These are phyloP conservation scores for Pouteria glomerata DNA, from an alignment of 148 eudicot genomes.

Conservation along the genomic window DNA sequence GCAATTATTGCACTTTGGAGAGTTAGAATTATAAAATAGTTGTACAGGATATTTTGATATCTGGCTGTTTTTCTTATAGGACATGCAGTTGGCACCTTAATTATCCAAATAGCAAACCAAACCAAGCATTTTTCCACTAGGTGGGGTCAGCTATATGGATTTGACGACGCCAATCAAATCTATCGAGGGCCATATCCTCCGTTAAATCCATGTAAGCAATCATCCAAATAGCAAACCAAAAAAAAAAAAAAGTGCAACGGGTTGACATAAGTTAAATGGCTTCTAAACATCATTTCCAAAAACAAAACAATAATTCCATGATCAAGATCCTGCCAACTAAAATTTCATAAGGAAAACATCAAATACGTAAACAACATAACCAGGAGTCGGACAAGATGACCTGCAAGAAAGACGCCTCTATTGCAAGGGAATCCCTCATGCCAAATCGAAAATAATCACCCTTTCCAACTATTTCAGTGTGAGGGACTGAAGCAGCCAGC, in stretches of 20 bases:
- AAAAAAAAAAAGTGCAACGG: background rate
- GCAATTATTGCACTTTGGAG: background rate
- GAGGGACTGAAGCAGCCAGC: conserved; percentile 86
- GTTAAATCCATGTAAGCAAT: background rate
- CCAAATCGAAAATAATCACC: conserved; percentile 97
- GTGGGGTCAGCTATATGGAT: too few relatives aligned
- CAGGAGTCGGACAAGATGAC: conserved; percentile 25
- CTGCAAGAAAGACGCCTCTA: conserved; percentile 98
- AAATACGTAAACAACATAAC: background rate
- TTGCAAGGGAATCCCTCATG: conserved; percentile 97
- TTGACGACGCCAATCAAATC: too few relatives aligned
- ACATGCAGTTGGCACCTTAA: background rate
- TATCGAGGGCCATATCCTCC: too few relatives aligned
- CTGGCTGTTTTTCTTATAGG: too few relatives aligned
- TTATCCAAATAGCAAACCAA: background rate
- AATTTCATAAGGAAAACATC: background rate
- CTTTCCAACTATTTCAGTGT: conserved; percentile 79
- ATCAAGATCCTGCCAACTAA: background rate
- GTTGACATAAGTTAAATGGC: background rate
- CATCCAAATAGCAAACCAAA: too few relatives aligned
- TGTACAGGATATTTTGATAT: background rate
- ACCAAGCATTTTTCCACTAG: too few relatives aligned
- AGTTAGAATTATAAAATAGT: background rate
- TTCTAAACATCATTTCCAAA: background rate
- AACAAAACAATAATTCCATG: background rate